phyloP scores from a whole-genome alignment of 768 basidiomycete genomes.

The Tylopilus felleus region DNA sequence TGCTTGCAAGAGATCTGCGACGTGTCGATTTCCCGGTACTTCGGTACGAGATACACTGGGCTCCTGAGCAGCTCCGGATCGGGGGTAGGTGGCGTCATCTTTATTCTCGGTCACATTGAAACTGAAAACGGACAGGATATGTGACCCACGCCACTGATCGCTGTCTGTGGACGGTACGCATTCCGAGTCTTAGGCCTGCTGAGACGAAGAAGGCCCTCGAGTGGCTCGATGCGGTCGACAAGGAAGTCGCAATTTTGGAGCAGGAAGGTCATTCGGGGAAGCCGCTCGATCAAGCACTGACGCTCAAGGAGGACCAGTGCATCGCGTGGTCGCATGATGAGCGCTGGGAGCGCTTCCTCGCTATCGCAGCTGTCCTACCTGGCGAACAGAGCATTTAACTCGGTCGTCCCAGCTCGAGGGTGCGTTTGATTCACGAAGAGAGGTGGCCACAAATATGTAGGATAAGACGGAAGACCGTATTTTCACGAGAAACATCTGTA shows the following conservation, averaged over 20 bases:
- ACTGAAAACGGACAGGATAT: slow-evolving; percentile 44
- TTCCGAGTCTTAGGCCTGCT: slow-evolving; percentile 42
- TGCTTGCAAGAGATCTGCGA: slow-evolving; percentile 60
- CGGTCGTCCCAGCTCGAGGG: neutral
- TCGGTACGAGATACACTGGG: slow-evolving; percentile 67
- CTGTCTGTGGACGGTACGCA: slow-evolving; percentile 57
- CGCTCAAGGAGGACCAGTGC: slow-evolving; percentile 45
- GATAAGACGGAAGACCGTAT: neutral
- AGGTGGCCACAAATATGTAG: neutral
- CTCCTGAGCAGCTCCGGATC: slow-evolving; percentile 54
- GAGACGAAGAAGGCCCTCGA: slow-evolving; percentile 49
- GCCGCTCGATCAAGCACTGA: slow-evolving; percentile 41
- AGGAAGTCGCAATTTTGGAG: slow-evolving; percentile 42
- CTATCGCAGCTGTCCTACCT: slow-evolving; percentile 38
- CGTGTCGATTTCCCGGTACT: slow-evolving; percentile 56
- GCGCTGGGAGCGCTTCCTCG: slow-evolving; percentile 42
- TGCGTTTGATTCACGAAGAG: neutral
- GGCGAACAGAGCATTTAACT: slow-evolving; percentile 10
- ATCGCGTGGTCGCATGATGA: slow-evolving; percentile 55
- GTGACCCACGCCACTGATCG: slow-evolving; percentile 71
- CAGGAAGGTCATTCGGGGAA: slow-evolving; percentile 24
- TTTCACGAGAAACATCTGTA: neutral
- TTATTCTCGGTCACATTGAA: neutral
- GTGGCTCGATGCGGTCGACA: slow-evolving; percentile 54
- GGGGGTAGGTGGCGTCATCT: slow-evolving; percentile 39